phyloP scores from a whole-genome alignment of 768 basidiomycete species.

The Cyclocybe cylindracea region DNA sequence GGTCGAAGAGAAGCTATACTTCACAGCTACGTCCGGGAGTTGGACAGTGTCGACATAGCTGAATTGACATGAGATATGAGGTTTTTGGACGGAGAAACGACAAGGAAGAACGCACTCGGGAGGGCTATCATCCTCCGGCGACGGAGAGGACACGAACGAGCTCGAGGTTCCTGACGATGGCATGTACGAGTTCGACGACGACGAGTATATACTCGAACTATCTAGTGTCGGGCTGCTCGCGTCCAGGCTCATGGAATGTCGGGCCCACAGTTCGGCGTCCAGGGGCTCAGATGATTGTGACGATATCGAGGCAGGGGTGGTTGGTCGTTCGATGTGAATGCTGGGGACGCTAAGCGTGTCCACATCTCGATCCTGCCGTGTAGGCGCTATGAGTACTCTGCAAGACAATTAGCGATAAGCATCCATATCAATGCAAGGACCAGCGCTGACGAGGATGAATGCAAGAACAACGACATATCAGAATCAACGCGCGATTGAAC shows the following conservation, averaged over 20 bases:
- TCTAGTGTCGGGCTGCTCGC: background rate
- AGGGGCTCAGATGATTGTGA: conserved; percentile 1
- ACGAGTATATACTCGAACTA: background rate
- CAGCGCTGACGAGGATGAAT: too few relatives aligned
- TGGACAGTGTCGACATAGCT: conserved; percentile 4
- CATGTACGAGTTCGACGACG: background rate
- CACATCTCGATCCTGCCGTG: conserved; percentile 11
- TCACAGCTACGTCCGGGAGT: background rate
- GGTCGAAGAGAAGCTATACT: conserved; percentile 3
- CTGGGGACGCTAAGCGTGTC: background rate
- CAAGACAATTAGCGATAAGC: too few relatives aligned
- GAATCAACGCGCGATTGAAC: too few relatives aligned
- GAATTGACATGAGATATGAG: background rate
- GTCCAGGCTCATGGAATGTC: background rate
- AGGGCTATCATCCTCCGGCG: background rate
- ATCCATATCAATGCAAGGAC: too few relatives aligned
- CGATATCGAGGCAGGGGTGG: background rate
- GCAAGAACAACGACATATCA: too few relatives aligned
- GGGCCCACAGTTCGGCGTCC: background rate
- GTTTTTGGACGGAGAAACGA: too few relatives aligned
- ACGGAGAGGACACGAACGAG: background rate
- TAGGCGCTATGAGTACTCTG: too few relatives aligned
- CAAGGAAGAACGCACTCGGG: conserved; percentile 2
- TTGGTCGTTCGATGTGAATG: background rate
- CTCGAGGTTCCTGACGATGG: background rate